Evolutionary conservation across 179 eudicot genomes (phyloP).

Genomic region (Camellia oleifera): DNA sequence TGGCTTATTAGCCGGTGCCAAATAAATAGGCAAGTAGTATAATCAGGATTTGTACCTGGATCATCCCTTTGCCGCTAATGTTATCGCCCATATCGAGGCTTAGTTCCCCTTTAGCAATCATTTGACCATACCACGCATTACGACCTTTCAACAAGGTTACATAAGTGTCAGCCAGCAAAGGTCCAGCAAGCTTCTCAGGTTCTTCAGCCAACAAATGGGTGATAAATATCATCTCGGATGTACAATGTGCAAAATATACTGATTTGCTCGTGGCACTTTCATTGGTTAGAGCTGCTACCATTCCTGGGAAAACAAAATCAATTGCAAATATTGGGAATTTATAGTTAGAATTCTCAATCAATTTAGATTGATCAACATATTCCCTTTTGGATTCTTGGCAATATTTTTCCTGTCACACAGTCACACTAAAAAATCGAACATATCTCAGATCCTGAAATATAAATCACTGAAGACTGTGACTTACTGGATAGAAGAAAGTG

Average conservation of each 20-base stretch:
- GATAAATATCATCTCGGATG: slow-evolving; percentile 96
- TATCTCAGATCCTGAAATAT: neutral
- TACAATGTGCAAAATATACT: slow-evolving; percentile 95
- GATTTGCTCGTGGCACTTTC: slow-evolving; percentile 98
- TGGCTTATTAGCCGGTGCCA: too few species aligned
- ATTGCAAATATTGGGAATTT: too few species aligned
- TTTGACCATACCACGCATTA: slow-evolving; percentile 97
- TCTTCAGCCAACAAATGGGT: slow-evolving; percentile 91
- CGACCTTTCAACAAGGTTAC: slow-evolving; percentile 94
- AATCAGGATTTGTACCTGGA: slow-evolving; percentile 55
- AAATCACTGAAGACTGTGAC: too few species aligned
- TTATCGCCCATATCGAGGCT: slow-evolving; percentile 96
- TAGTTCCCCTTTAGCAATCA: slow-evolving; percentile 83
- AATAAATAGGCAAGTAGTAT: neutral
- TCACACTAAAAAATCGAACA: neutral
- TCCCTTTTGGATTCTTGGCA: neutral
- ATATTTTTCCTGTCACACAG: neutral
- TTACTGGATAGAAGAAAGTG: too few species aligned
- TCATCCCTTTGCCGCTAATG: slow-evolving; percentile 93
- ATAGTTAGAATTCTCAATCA: neutral
- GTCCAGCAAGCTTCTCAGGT: slow-evolving; percentile 96
- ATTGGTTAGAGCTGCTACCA: slow-evolving; percentile 93
- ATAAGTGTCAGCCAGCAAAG: slow-evolving; percentile 87
- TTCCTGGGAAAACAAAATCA: slow-evolving; percentile 46
- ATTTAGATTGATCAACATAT: neutral